Base-by-base conservation (phyloP, 352 stramenopile genomes). In the Phytophthora hybrid region DNA sequence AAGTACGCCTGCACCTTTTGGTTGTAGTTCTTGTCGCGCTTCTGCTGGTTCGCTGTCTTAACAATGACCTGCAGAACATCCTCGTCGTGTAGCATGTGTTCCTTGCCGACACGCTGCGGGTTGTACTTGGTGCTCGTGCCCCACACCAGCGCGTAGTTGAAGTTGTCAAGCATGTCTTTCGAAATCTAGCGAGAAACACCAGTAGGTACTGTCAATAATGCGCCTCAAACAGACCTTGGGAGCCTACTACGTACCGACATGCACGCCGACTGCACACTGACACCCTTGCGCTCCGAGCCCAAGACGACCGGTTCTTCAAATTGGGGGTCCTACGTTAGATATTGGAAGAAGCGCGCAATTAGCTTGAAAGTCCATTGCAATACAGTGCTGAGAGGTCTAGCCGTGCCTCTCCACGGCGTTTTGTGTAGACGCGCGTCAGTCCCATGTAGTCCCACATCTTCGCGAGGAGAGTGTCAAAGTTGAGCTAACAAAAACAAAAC, bases 71-170 rank as follows among this genome's bases (percentile, higher is more conserved):
- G 96, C 54, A 99, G 77, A 23, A 99, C 98, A 81, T 99, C 98
- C 86, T 99, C 97, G 83, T 99, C 98, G 37, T 97, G 76, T 11
- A 99, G 80, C 16, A 91, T 82, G 76, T 99, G 98, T 58, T 93
- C 91, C 54, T 99, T 92, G 59, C 98, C 98, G 41, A 96, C 88
- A 62, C 97, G 93, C 85, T 99, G 98, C 9, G 98, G 98, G 60
- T 98, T 98, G 81, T 99, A 98, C 76, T 99, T 99, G 21, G 98
- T 98, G 68, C 90, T 98, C 31, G 91, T 98, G 11, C 98, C 98
- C 98, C 98, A 99, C 58, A 99, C 97, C 51, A 99, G 79, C 16
- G 96, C 97, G 77, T 98, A 99, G 76, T 99, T 99, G 77, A 99
- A 99, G 74, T 99, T 98, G 70, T 97, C 91, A 5, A 98, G 79